These are phyloP conservation scores for Angomonas ambiguus DNA, from an alignment of 208 protist genomes.

Conservation along the genomic window DNA sequence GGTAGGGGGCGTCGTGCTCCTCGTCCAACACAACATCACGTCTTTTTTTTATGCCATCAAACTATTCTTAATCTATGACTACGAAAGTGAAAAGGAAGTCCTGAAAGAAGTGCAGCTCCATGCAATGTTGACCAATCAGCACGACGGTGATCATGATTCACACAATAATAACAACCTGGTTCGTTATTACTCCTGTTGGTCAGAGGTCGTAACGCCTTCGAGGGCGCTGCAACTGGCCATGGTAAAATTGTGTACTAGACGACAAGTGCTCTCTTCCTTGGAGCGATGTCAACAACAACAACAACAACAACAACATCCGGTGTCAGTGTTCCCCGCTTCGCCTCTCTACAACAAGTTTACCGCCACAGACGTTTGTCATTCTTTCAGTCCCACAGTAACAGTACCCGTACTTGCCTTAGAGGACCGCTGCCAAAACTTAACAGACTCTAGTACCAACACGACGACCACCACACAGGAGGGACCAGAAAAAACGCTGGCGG, in stretches of 20 bases:
- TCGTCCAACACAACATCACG: conserved; percentile 74
- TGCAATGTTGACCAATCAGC: conserved; percentile 37
- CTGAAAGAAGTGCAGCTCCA: conserved; percentile 76
- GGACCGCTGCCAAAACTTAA: too few species aligned
- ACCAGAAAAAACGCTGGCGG: too few species aligned
- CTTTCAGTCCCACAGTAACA: too few species aligned
- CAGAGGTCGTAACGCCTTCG: conserved; percentile 60
- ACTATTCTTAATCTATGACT: conserved; percentile 64
- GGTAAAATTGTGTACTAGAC: conserved; percentile 43
- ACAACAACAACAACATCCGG: not conserved
- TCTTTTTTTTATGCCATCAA: conserved; percentile 84
- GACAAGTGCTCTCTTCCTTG: conserved; percentile 20
- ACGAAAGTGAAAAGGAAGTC: conserved; percentile 55
- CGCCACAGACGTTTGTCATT: too few species aligned
- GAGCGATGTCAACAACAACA: not conserved
- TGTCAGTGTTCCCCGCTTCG: not conserved
- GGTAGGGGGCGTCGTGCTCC: conserved; percentile 63
- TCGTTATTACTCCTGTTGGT: conserved; percentile 81
- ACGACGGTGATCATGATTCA: not conserved
- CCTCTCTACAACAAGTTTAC: not conserved
- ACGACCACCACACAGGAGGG: too few species aligned
- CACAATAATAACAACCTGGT: conserved; percentile 36
- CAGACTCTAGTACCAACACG: too few species aligned
- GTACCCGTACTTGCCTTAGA: too few species aligned
- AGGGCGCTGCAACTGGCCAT: conserved; percentile 67